Base-by-base conservation (phyloP, 2,329 filamentous ascomycete species). In the Hypoxylon sp. region DNA sequence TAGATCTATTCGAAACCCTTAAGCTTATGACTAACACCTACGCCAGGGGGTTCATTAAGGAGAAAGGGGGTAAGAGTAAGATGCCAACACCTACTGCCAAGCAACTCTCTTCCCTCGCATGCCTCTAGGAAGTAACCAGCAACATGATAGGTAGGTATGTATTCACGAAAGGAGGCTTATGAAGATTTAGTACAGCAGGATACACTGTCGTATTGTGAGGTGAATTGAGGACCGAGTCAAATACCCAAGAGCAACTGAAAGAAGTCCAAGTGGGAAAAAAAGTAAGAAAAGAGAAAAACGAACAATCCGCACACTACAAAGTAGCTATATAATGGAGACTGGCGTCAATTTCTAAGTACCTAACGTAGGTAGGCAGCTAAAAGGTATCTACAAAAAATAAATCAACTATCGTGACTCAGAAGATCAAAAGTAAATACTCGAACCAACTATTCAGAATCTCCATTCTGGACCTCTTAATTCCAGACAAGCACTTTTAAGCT, bases 371-470 rank as follows among this genome's bases (percentile, higher is more conserved):
- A 45, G 11, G 17, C 32, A 56, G 28, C 3, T 32, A 32, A n/a
- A 34, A 46, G 30, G 17, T 56, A 56, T 56, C 10, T 56, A 46
- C 38, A 56, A 46, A 23, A 36, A 58, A 5, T 10, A 43, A 34
- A 38, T 19, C 17, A 11, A 43, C 38, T 43, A 43, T 43, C 38
- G 6, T 17, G 21, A 43, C 17, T n/a, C 17, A 48, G 23, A 25
- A 25, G 45, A 23, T 10, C 43, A 21, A 9, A 49, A 59, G 7
- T 59, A 50, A 11, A 28, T 59, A 41, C 45, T 30, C 32, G 5
- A 34, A 41, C 11, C 17, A 28, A 19, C 19, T 11, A 58, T 25
- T 25, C 43, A 45, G 32, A 25, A n/a, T 21, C 9, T 19, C 23
- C 23, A 58, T 25, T 25, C 43, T 32, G 32, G 17, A n/a, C 23